Evolutionary conservation across 805 yeast species (phyloP).

Genomic region (Wickerhamomyces xylosicus): DNA sequence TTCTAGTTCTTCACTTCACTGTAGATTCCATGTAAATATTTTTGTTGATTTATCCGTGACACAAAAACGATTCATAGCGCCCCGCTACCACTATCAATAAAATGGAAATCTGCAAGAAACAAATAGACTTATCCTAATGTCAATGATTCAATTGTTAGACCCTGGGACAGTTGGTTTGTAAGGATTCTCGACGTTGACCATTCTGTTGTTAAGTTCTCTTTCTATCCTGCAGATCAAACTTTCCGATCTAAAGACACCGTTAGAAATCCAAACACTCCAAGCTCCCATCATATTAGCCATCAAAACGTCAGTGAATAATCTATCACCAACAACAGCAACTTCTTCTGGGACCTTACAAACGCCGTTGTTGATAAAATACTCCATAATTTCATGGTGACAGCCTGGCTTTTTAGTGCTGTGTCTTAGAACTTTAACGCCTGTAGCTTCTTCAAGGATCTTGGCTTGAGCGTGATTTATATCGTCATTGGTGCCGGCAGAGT

Average conservation of each 20-base stretch:
- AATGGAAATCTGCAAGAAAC: too few species aligned
- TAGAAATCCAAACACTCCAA: slow-evolving; percentile 71
- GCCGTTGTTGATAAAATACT: slow-evolving; percentile 42
- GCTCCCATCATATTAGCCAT: slow-evolving; percentile 95
- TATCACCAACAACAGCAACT: slow-evolving; percentile 82
- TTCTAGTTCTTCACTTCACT: too few species aligned
- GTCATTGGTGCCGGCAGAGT: slow-evolving; percentile 86
- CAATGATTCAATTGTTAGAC: slow-evolving; percentile 1
- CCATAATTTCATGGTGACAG: slow-evolving; percentile 57
- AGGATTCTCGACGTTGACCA: slow-evolving; percentile 2
- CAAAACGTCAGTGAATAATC: slow-evolving; percentile 82
- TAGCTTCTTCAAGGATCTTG: slow-evolving; percentile 40
- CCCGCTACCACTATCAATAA: too few species aligned
- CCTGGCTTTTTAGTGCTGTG: slow-evolving; percentile 80
- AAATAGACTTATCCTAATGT: too few species aligned
- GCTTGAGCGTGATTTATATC: slow-evolving; percentile 59
- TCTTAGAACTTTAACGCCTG: slow-evolving; percentile 61
- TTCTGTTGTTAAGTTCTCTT: slow-evolving; percentile 21
- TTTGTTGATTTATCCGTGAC: too few species aligned
- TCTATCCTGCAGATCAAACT: slow-evolving; percentile 45
- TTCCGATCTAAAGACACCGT: slow-evolving; percentile 57
- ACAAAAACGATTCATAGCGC: too few species aligned
- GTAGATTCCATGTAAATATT: too few species aligned
- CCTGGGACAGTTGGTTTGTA: slow-evolving; percentile 2
- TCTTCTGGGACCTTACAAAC: slow-evolving; percentile 38